Percentiles rank a stretch among this genome's conserved stretches.
Conservation (phyloP, 805 yeast genomes). For the Spathaspora boniae region DNA sequence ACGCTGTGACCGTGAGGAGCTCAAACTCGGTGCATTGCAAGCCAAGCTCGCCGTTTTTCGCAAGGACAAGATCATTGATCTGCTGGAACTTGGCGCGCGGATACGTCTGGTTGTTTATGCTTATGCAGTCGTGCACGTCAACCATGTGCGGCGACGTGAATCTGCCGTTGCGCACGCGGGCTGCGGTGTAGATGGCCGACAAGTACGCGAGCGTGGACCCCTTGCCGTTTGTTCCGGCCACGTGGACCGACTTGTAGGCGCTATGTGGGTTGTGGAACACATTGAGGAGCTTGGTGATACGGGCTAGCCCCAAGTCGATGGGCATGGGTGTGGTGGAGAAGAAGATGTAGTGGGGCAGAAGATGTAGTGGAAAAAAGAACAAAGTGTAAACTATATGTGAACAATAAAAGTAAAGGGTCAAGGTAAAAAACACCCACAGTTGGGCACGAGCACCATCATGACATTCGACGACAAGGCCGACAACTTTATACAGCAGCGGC, state of each 20-base stretch:
- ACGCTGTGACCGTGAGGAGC: conserved; percentile 78
- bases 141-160: conserved; percentile 89
- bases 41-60: conserved; percentile 28
- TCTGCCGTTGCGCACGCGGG: conserved; percentile 58
- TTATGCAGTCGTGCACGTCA: conserved; percentile 69
- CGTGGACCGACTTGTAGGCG: conserved; percentile 67
- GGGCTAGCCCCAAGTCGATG: conserved; percentile 36
- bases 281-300: conserved; percentile 29
- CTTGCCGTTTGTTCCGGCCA: conserved; percentile 97
- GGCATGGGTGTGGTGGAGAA: conserved; percentile 23
- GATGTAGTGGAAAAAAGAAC: conserved; percentile 4
- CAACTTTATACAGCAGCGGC: conserved; percentile 45
- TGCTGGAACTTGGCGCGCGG: conserved; percentile 21
- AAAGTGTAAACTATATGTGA: conserved; percentile 2
- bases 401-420: neutral
- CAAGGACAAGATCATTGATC: conserved; percentile 31
- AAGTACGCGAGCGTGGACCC: conserved; percentile 89
- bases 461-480: conserved; percentile 14
- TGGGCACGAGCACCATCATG: conserved; percentile 2
- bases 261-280: conserved; percentile 68
- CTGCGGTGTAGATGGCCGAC: conserved; percentile 54
- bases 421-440: neutral
- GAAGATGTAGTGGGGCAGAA: neutral
- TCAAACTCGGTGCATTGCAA: conserved; percentile 88
- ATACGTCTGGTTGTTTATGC: conserved; percentile 59